Base-by-base conservation (phyloP, 2,329 filamentous ascomycete genomes). In the Clonostachys byssicola region DNA sequence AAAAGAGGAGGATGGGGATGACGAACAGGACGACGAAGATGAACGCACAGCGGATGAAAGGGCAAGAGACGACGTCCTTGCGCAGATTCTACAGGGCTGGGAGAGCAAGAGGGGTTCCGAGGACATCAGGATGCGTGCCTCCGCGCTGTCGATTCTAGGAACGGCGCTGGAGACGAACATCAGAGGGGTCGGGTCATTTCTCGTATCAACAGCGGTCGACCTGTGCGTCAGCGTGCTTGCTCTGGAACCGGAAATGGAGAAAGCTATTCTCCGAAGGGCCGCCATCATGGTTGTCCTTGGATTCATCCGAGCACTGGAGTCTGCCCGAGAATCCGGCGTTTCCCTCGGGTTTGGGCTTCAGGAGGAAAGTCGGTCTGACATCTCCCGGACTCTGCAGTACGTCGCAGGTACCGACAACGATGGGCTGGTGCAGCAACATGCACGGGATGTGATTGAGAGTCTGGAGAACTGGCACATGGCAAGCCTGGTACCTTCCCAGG, bases 51-150 rank as follows among this genome's bases (percentile, higher is more conserved):
- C 71, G 35, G 67, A 70, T 43, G 70, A 71, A 56, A 72, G 60
- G 53, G 65, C 56, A 41, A 73, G 67, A 50, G 74, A 74, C 47
- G 81, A 73, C 33, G 71, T 76, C 42, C 59, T 85, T 12, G 67
- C 72, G 18, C 71, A 74, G 49, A 88, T 89, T 49, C 71, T 89
- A 1, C 67, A 75, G 13, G 85, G 83, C 1, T 89, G 86, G 86
- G 76, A 85, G 53, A 77, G 82, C 51, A 83, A 80, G 47, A 68
- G 75, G 14, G 85, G 83, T 1, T 75, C 75, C 49, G 86, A 90
- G 60, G 86, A 90, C 57, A 70, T 89, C 12, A 75, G 87, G 5
- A 77, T 91, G 54, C 80, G 87, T 1, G 70, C 85, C 13, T 89
- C 86, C 18, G 83, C 86, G 5, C 62, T 91, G 7, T 86, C 84